Base-by-base conservation (phyloP, 805 yeast species). In the Myxozyma mucilagina region DNA sequence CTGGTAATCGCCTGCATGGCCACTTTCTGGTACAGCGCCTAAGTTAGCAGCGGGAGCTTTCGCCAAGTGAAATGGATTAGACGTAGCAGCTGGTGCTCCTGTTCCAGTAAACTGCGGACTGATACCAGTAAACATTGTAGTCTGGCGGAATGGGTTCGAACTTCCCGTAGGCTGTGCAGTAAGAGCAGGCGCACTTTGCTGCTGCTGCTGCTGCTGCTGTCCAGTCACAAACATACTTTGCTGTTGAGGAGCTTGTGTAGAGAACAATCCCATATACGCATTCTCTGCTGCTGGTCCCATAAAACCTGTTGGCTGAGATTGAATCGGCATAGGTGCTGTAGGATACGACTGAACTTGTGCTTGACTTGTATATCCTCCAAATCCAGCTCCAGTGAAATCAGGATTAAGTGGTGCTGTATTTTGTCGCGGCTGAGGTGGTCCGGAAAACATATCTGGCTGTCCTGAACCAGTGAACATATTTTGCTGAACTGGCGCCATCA, bases 251-350 rank as follows among this genome's bases (percentile, higher is more conserved):
- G 61, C 71, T 43, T 63, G 71, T 47, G 84, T 0, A 89, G 90
- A 68, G 86, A 87, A 8, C 90, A 82, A 3, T 82, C 75, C 0
- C 91, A 87, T 44, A 38, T 47, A 59, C 14, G 49, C 57, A 34
- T 43, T 45, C 41, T 45, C 59, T 10, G 61, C 54, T 9, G 56
- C 50, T 13, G 65, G 69, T 24, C 43, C 49, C 48, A 39, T 34
- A 10, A 34, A 39, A 4, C 59, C 65, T 39, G 56, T 69, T 41
- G 60, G 68, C 59, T 66, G 71, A 45, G 60, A 69, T 42, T 57
- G 71, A 1, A 51, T 56, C 10, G 56, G 62, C 43, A 56, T 59
- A 49, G 67, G 69, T 1, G 50, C 41, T 9, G 59, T 31, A 31
- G 47, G 56, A 32, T 43, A 48, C n/a, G 43, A 24, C 29, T 60